These are phyloP conservation scores for Fusarium decemcellulare DNA, from an alignment of 2,329 filamentous ascomycete genomes.

Conservation along the genomic window DNA sequence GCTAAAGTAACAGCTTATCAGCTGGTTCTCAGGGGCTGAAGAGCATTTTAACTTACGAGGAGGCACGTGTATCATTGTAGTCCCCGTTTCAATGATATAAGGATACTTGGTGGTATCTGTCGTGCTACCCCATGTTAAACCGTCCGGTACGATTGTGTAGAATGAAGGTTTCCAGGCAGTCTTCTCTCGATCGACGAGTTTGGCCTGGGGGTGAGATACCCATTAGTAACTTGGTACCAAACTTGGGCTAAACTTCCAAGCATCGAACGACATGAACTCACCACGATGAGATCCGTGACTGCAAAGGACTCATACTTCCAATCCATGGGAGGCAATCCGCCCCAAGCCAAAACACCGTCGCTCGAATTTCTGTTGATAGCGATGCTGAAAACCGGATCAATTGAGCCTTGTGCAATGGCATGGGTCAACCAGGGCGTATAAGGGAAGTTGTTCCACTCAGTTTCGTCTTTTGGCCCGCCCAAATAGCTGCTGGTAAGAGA, in stretches of 20 bases:
- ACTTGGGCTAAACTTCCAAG: background rate
- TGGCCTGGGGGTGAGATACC: slow-evolving; percentile 53
- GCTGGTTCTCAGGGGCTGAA: no score
- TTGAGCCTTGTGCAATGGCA: slow-evolving; percentile 61
- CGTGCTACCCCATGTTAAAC: slow-evolving; percentile 60
- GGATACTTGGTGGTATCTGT: slow-evolving; percentile 60
- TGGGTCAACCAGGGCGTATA: slow-evolving; percentile 66
- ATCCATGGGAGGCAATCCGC: slow-evolving; percentile 59
- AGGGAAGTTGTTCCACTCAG: slow-evolving; percentile 54
- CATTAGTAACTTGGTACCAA: slow-evolving; percentile 2
- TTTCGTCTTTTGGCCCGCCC: slow-evolving; percentile 56
- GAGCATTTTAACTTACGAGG: slow-evolving; percentile 54
- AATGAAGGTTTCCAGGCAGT: slow-evolving; percentile 64
- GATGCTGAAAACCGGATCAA: slow-evolving; percentile 63
- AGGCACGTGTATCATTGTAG: slow-evolving; percentile 65
- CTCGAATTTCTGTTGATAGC: slow-evolving; percentile 63
- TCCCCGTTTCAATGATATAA: slow-evolving; percentile 67
- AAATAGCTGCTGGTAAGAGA: slow-evolving; percentile 64
- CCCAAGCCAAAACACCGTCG: slow-evolving; percentile 62
- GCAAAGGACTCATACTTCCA: slow-evolving; percentile 49
- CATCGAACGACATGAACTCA: slow-evolving; percentile 46
- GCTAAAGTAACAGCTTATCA: slow-evolving; percentile 46
- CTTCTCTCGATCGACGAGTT: slow-evolving; percentile 55
- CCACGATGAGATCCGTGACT: slow-evolving; percentile 61
- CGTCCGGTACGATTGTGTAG: slow-evolving; percentile 67